phyloP scores from a whole-genome alignment of 2,329 filamentous ascomycete genomes.

The Diaporthe humulicola region DNA sequence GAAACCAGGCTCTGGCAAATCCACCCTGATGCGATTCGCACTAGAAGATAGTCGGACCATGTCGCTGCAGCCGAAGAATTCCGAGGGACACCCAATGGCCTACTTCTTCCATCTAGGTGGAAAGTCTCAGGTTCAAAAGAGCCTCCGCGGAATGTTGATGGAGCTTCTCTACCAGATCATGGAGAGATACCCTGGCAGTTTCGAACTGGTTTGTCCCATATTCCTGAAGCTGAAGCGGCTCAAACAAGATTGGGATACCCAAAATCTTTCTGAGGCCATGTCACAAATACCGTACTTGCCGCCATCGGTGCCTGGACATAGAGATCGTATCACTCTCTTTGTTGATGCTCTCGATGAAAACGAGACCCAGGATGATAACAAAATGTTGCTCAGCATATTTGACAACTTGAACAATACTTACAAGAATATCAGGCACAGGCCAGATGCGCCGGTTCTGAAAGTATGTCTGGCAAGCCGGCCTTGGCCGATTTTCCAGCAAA shows the following conservation, averaged over 20 bases:
- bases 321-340: neutral
- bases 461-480: neutral
- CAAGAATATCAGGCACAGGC: too few species aligned
- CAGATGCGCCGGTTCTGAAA: neutral
- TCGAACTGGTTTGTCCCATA: neutral
- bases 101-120: constrained; percentile 7
- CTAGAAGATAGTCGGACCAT: neutral
- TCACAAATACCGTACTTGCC: neutral
- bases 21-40: neutral
- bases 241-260: neutral
- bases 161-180: neutral
- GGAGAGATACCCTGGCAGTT: neutral
- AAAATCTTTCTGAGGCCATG: neutral
- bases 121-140: neutral
- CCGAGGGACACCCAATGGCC: neutral
- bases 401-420: neutral
- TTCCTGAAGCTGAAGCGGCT: neutral
- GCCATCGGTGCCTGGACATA: neutral
- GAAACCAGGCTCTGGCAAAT: neutral
- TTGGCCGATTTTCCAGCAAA: neutral
- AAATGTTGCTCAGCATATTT: neutral
- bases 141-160: neutral
- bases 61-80: neutral
- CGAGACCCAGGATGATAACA: neutral
- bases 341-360: neutral